Base-by-base conservation (phyloP, 1,284 basidiomycete genomes). In the Flammula alnicola region DNA sequence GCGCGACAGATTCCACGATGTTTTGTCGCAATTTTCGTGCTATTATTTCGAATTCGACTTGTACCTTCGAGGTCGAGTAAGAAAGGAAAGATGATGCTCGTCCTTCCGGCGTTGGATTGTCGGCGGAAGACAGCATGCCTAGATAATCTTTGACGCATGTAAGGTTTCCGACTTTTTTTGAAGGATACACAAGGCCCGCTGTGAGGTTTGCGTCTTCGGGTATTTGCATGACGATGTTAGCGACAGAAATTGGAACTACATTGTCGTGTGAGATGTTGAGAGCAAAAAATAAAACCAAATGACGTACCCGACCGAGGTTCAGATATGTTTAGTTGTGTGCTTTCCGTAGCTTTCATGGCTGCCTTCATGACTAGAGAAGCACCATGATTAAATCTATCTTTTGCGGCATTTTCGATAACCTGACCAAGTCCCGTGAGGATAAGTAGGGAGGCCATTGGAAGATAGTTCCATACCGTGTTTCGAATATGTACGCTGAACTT, bases 401-500 rank as follows among this genome's bases (percentile, higher is more conserved):
- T 74, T 0, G 83, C 90, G 9, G 90, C 87, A 39, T 77, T 75
- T 55, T 86, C 83, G 46, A 96, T 81, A 41, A 96, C 75, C 91
- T 93, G 25, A 47, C 46, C 29, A 35, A 46, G n/a, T n/a, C n/a
- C 11, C 45, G 47, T 39, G 32, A 48, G 27, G 49, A 27, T 11
- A 17, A 31, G 10, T 33, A 32, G 14, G 31, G 40, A 26, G 12
- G 50, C n/a, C 41, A 39, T 47, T 9, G 12, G 16, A 51, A 61
- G 12, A 4, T 29, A 3, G 19, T 9, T n/a, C 29, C 78, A 29
- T 59, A 91, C 92, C 67, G 88, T 79, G 68, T 97, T 95, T 27
- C 96, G 88, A 41, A 98, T 84, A 60, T 93, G 86, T 26, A 95
- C 77, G 59, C 92, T 87, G 70, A 95, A 96, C 58, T 85, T 88